A percentile compares a stretch with the other conserved stretches of the same genome.
Evolutionary conservation across 352 stramenopile genomes (phyloP).

Genomic region (Phytophthora chlamydospora): DNA sequence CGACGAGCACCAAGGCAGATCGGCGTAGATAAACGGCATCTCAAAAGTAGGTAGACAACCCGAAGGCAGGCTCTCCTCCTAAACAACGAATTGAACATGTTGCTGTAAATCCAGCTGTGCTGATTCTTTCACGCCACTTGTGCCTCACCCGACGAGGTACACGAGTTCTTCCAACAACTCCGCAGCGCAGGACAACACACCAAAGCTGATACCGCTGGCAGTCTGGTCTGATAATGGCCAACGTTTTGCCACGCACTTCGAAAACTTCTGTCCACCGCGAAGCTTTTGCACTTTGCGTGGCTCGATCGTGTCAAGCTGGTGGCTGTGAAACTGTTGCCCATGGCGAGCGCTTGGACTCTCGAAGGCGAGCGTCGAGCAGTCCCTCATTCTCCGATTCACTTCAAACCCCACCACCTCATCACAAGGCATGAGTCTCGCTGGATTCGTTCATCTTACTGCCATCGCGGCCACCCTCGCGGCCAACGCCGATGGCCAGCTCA

Average conservation of each 20-base stretch:
- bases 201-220: too few relatives aligned
- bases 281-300: not conserved
- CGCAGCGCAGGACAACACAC: too few relatives aligned
- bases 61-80: too few relatives aligned
- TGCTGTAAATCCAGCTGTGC: not conserved
- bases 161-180: too few relatives aligned
- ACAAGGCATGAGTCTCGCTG: conserved; percentile 21
- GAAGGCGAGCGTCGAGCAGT: not conserved
- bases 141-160: too few relatives aligned
- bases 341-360: not conserved
- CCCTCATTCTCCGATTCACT: conserved; percentile 29
- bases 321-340: not conserved
- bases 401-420: not conserved
- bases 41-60: too few relatives aligned
- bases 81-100: not conserved
- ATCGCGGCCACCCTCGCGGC: conserved; percentile 29
- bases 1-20: too few relatives aligned
- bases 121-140: too few relatives aligned
- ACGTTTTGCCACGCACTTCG: not conserved
- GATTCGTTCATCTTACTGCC: conserved; percentile 22
- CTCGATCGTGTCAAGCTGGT: not conserved
- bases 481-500: conserved; percentile 19
- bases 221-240: conserved; percentile 18
- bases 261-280: conserved; percentile 13
- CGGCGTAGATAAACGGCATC: too few relatives aligned